Evolutionary conservation across 305 asterid genomes (phyloP), one percentile per base, ranked within the genome.

Genomic region (Fraxinus paxiana): DNA sequence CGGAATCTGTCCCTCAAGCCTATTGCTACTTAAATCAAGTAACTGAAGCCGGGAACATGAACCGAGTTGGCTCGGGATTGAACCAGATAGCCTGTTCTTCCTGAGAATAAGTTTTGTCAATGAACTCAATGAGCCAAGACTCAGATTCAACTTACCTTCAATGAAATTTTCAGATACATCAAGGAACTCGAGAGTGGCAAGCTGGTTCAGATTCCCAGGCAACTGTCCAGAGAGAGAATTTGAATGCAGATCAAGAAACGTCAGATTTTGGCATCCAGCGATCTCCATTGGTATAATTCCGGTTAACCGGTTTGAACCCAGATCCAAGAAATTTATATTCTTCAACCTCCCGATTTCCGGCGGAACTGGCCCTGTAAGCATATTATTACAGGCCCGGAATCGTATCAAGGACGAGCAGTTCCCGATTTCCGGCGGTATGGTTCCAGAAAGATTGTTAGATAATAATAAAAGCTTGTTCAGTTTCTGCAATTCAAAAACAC

Each of bases 241-340:
- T 33, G 97, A 93, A 87, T 94, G 98, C 79, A 94, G 82, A 82
- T 94, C 98, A 28, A 94, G 92, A 87, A 93, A 94, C 7, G 97
- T 89, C 22, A 94, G 96, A 84, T 94, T 94, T 85, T 75, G 83
- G 81, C 98, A 93, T 2, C 92, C 95, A 4, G 95, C 92, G 43
- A 92, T 87, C 87, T 93, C 97, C 35, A 35, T 67, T 0, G 98
- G 97, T 5, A 93, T 88, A 46, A 83, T 74, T 76, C 98, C 98
- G 2, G 91, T 92, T 20, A 94, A 30, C 75, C 89, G 83, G 80
- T 94, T 94, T 7, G 87, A 88, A 17, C 97, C 97, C 20, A 94
- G 89, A 79, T 94, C 98, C 24, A 94, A 83, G 83, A 94, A 94
- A 82, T 88, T 92, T 83, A 94, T 80, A 81, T 88, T 93, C 90